Evolutionary conservation across 2,329 filamentous ascomycete species (phyloP).

Genomic region (Cordyceps fumosorosea): DNA sequence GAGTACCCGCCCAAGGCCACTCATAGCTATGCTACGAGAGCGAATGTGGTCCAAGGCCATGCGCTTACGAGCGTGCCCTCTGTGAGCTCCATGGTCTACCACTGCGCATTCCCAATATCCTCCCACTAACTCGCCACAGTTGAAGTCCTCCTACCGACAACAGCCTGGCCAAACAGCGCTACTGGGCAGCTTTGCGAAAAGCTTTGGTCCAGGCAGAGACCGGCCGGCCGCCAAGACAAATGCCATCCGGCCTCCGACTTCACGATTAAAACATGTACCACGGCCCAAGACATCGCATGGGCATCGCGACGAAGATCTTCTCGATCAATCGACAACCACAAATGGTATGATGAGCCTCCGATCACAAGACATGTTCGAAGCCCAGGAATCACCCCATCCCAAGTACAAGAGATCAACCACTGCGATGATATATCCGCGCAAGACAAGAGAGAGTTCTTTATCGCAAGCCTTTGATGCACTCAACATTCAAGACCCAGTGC

Average conservation of each 20-base stretch:
- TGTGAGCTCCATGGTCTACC: too few relatives aligned
- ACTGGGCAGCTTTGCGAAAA: constrained; percentile 48
- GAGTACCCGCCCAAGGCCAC: constrained; percentile 41
- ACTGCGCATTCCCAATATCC: too few relatives aligned
- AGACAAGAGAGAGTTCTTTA: neutral
- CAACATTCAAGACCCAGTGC: constrained; percentile 29
- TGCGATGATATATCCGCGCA: too few relatives aligned
- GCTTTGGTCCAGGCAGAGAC: constrained; percentile 49
- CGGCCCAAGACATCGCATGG: constrained; percentile 35
- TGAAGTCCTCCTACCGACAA: constrained; percentile 30
- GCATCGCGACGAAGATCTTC: constrained; percentile 32
- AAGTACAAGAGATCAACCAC: too few relatives aligned
- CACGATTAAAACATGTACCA: constrained; percentile 33
- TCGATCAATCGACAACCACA: constrained; percentile 25
- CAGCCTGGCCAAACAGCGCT: constrained; percentile 22
- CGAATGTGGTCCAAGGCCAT: constrained; percentile 41
- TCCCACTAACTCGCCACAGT: neutral
- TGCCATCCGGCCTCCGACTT: constrained; percentile 42
- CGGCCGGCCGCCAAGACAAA: constrained; percentile 35
- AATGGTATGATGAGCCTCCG: constrained; percentile 28
- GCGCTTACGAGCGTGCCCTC: constrained; percentile 19
- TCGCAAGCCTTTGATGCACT: constrained; percentile 31
- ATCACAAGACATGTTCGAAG: neutral
- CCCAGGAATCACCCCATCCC: too few relatives aligned
- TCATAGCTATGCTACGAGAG: constrained; percentile 33